Base-by-base conservation (phyloP, 164 flowering plant genomes). In the Sextonia rubra region DNA sequence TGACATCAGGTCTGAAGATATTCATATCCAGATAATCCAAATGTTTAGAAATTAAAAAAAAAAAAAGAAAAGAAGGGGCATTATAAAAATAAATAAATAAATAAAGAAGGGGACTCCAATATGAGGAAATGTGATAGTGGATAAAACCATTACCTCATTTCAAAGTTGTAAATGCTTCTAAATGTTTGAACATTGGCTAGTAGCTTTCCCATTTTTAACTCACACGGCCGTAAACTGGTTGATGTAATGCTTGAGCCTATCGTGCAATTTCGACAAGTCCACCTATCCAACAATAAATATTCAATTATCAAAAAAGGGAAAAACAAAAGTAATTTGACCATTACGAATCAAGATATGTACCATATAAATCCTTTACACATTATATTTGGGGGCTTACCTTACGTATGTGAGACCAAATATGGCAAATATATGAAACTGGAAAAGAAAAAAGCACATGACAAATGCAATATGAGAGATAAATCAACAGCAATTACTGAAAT, bases 201-300 rank as follows among this genome's bases (percentile, higher is more conserved):
- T 56, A 91, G 84, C 78, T 80, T 89, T 80, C 94, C 97, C 91
- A 89, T 81, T 81, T 91, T 94, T 72, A 94, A 91, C 82, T 94
- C 98, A 86, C 97, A 92, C 70, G 95, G 93, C 26, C 88, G 73
- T 30, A 94, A 77, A 74, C 85, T 85, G 73, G 85, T 90, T 69
- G 97, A 85, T 64, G 90, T 74, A 61, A 89, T 77, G 77, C 78
- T 86, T 74, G 97, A 81, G 76, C 90, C 72, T 67, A 90, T 20
- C 6, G 71, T 23, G 77, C 86, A 92, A 82, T 75, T 91, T 73
- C 93, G 86, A 73, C 97, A 91, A 11, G 86, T 83, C 97, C 95
- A 94, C 86, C 98, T 94, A 68, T 75, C 60, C 71, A 80, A 76
- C 12, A 26, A 70, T 25, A 62, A 52, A 26, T 14, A 26, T 1